Evolutionary conservation across 352 stramenopile species (phyloP).

Genomic region (Detonula confervacea): DNA sequence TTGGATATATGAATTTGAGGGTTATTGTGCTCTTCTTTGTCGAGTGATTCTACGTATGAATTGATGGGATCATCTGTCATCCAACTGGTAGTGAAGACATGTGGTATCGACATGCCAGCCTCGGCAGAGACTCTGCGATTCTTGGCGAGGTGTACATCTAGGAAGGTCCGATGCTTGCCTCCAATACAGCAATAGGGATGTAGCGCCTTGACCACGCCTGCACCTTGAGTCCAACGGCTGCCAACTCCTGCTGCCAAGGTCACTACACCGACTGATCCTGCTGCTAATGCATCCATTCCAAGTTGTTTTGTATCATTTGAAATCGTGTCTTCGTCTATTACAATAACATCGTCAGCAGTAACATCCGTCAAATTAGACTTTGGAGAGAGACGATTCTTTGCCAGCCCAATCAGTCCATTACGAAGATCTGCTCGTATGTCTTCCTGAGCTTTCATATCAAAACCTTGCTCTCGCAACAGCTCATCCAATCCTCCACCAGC

Average conservation of each 20-base stretch:
- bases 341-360: slow-evolving; percentile 51
- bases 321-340: slow-evolving; percentile 45
- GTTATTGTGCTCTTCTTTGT: slow-evolving; percentile 35
- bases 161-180: slow-evolving; percentile 60
- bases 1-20: slow-evolving; percentile 60
- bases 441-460: slow-evolving; percentile 58
- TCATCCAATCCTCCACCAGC: slow-evolving; percentile 38
- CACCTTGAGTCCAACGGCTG: slow-evolving; percentile 69
- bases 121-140: slow-evolving; percentile 54
- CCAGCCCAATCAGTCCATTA: slow-evolving; percentile 61
- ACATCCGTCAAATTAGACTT: slow-evolving; percentile 55
- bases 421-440: slow-evolving; percentile 48
- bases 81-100: slow-evolving; percentile 71
- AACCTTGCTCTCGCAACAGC: slow-evolving; percentile 55
- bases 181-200: slow-evolving; percentile 66
- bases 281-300: slow-evolving; percentile 53
- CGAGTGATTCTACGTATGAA: slow-evolving; percentile 46
- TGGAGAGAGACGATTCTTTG: slow-evolving; percentile 62
- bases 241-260: slow-evolving; percentile 67
- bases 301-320: slow-evolving; percentile 23
- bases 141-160: slow-evolving; percentile 75
- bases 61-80: slow-evolving; percentile 69
- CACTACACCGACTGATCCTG: slow-evolving; percentile 57
- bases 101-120: slow-evolving; percentile 49
- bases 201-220: slow-evolving; percentile 66